Conservation (phyloP, 2,329 filamentous ascomycete genomes). For the Clarireedia hainanense region DNA sequence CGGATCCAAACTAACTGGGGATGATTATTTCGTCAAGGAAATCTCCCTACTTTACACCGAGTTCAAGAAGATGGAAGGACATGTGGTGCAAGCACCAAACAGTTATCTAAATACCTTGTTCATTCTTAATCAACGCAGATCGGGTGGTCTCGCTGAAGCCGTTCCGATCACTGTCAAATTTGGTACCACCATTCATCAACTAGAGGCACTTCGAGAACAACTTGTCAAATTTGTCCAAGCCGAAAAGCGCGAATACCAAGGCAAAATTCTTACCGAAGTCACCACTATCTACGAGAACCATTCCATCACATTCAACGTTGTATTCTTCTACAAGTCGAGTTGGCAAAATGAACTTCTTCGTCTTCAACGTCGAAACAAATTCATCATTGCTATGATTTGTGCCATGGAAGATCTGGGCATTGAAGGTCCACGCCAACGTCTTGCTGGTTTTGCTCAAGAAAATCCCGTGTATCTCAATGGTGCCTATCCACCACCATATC, state of each 20-base stretch:
- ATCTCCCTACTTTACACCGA: slow-evolving; percentile 91
- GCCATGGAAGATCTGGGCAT: slow-evolving; percentile 48
- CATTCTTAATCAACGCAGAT: slow-evolving; percentile 89
- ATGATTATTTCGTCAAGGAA: slow-evolving; percentile 95
- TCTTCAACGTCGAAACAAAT: slow-evolving; percentile 85
- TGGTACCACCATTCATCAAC: slow-evolving; percentile 74
- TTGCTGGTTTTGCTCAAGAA: slow-evolving; percentile 25
- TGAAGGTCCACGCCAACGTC: slow-evolving; percentile 28
- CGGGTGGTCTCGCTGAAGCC: slow-evolving; percentile 79
- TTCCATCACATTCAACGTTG: slow-evolving; percentile 79
- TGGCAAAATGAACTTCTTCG: slow-evolving; percentile 93
- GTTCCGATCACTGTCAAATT: slow-evolving; percentile 81
- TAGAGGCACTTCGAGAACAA: slow-evolving; percentile 70
- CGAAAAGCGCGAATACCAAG: slow-evolving; percentile 85
- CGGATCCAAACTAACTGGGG: slow-evolving; percentile 67
- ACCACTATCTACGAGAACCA: slow-evolving; percentile 73
- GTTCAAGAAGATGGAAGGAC: slow-evolving; percentile 98
- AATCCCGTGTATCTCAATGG: slow-evolving; percentile 25
- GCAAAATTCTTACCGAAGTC: slow-evolving; percentile 80
- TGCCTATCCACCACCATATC: slow-evolving; percentile 20
- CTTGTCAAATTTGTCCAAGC: slow-evolving; percentile 75
- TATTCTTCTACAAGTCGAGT: slow-evolving; percentile 97
- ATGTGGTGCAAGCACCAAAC: slow-evolving; percentile 93
- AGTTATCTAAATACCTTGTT: slow-evolving; percentile 87
- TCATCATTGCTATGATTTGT: slow-evolving; percentile 84